Evolutionary conservation across 2,329 filamentous ascomycete species (phyloP).

Genomic region (Colletotrichum truncatum): DNA sequence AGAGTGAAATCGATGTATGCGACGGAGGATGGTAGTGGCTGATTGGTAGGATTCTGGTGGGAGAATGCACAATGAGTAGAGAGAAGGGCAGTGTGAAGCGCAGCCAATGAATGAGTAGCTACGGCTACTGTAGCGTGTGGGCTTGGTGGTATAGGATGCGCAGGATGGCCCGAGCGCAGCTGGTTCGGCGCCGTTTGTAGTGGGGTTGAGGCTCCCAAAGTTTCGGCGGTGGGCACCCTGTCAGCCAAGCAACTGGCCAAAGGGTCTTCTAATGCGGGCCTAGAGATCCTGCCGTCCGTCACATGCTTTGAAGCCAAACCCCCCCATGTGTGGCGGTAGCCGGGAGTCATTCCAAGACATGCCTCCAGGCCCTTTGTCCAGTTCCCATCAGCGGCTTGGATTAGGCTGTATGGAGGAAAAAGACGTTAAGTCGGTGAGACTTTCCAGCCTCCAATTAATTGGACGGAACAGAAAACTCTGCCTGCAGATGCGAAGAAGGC

Average conservation of each 20-base stretch:
- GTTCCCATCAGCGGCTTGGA: neutral
- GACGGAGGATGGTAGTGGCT: neutral
- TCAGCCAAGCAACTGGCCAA: neutral
- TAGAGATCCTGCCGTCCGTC: neutral
- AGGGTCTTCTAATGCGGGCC: neutral
- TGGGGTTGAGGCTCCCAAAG: slow-evolving; percentile 11
- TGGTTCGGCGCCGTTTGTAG: neutral
- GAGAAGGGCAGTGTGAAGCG: neutral
- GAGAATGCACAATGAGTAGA: neutral
- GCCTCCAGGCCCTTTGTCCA: neutral
- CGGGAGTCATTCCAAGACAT: neutral
- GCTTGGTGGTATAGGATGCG: neutral
- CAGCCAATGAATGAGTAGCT: neutral
- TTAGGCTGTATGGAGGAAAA: neutral
- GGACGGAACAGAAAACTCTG: too few relatives aligned
- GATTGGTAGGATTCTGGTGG: neutral
- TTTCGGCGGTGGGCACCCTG: neutral
- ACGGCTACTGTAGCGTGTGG: neutral
- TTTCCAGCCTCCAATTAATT: neutral
- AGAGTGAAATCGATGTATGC: neutral
- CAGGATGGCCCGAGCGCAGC: slow-evolving; percentile 8
- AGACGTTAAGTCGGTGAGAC: slow-evolving; percentile 17
- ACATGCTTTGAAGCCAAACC: neutral
- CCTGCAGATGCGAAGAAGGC: too few relatives aligned
- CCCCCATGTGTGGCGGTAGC: neutral